These are phyloP conservation scores for Dacryopinax primogenitus DNA, from an alignment of 768 basidiomycete species.

Conservation along the genomic window DNA sequence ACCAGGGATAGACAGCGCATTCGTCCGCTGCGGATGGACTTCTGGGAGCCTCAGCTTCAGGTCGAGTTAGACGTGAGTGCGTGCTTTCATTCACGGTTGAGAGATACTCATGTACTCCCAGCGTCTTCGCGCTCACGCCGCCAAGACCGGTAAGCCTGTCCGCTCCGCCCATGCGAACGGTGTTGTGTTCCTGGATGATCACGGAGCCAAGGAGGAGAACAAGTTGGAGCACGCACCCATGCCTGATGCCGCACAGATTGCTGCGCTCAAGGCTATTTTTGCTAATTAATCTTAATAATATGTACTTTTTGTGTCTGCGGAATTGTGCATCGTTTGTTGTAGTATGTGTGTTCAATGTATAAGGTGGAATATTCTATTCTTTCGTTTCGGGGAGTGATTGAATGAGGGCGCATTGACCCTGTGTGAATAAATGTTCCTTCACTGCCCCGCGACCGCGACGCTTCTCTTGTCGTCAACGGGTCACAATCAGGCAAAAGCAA, in stretches of 20 bases:
- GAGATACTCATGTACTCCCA: neutral
- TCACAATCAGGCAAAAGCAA: neutral
- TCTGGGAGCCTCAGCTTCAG: constrained; percentile 24
- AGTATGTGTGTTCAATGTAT: neutral
- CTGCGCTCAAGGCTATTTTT: neutral
- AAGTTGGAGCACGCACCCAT: neutral
- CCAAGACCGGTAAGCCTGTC: neutral
- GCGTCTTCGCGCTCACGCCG: neutral
- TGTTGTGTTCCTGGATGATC: neutral
- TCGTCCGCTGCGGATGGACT: constrained; percentile 35
- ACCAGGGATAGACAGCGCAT: constrained; percentile 38
- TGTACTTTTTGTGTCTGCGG: no score
- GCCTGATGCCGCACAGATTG: neutral
- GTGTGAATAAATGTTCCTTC: neutral
- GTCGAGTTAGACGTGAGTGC: neutral
- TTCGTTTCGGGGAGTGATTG: no score
- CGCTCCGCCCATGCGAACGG: neutral
- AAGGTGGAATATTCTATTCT: no score
- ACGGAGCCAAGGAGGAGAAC: neutral
- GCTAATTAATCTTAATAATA: neutral
- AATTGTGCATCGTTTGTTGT: neutral
- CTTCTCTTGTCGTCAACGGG: neutral
- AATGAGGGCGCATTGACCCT: neutral
- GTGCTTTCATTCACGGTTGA: neutral
- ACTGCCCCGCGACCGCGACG: neutral